These are phyloP conservation scores for Ogataea trehaloabstinens DNA, from an alignment of 805 yeast genomes.

Conservation along the genomic window DNA sequence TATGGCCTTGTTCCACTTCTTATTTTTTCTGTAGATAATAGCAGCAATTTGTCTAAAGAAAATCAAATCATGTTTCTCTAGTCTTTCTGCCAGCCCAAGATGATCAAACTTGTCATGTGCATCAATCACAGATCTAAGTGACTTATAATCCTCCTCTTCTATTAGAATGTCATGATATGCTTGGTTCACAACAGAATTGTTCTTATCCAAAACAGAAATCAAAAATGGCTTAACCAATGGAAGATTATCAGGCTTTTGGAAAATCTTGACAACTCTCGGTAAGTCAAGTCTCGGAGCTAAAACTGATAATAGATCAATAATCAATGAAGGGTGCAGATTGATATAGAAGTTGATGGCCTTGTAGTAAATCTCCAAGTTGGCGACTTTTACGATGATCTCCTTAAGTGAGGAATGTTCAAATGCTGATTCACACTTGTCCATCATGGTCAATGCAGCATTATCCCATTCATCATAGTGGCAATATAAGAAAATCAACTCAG, in stretches of 20 bases:
- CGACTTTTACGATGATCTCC: conserved; percentile 90
- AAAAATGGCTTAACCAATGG: conserved; percentile 95
- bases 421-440: conserved; percentile 89
- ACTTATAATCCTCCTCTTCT: conserved; percentile 94
- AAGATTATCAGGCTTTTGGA: conserved; percentile 91
- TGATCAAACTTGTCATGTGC: conserved; percentile 90
- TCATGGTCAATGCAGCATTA: conserved; percentile 94
- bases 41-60: conserved; percentile 98
- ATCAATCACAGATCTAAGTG: conserved; percentile 83
- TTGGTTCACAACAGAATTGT: conserved; percentile 85
- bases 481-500: conserved; percentile 91
- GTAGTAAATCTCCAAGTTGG: conserved; percentile 94
- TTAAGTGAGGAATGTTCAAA: conserved; percentile 93
- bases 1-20: conserved; percentile 89
- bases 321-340: conserved; percentile 84
- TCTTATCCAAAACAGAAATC: conserved; percentile 86
- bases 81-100: conserved; percentile 84
- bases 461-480: conserved; percentile 99
- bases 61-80: conserved; percentile 86
- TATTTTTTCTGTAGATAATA: conserved; percentile 86
- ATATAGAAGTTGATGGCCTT: conserved; percentile 95
- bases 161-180: conserved; percentile 94
- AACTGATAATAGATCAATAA: conserved; percentile 81
- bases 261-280: conserved; percentile 91
- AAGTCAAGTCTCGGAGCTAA: conserved; percentile 88